Conservation (phyloP, 177 flowering plant genomes). For the Tripterygium wilfordii region DNA sequence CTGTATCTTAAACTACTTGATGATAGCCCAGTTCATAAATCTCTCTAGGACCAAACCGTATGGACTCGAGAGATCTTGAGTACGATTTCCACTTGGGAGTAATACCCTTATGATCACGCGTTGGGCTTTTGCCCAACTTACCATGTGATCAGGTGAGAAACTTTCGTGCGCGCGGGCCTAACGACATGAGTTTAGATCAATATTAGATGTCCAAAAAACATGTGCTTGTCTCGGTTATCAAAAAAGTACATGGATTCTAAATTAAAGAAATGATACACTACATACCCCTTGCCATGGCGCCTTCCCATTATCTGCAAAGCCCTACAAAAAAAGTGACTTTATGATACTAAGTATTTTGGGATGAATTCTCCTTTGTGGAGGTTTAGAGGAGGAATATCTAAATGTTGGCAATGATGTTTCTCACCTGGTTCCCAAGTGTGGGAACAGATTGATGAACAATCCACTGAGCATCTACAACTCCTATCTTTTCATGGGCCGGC, state of each 20-base stretch:
- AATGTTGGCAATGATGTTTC: not conserved
- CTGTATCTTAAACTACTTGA: too few species aligned
- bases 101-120: too few species aligned
- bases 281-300: conserved; percentile 7
- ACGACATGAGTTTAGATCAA: too few species aligned
- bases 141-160: too few species aligned
- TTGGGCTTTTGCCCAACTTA: too few species aligned
- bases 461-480: conserved; percentile 92
- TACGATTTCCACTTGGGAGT: not conserved
- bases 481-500: conserved; percentile 91
- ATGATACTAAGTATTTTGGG: not conserved
- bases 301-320: not conserved
- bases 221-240: too few species aligned
- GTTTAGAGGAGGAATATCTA: not conserved
- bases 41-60: too few species aligned
- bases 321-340: not conserved
- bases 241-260: not conserved
- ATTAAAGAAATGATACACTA: not conserved
- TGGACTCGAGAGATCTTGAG: too few species aligned
- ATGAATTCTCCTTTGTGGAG: not conserved
- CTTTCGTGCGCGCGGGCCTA: too few species aligned
- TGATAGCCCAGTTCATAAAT: too few species aligned
- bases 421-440: conserved; percentile 80
- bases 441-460: conserved; percentile 76
- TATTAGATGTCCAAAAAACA: not conserved